Evolutionary conservation across 78 protist genomes (phyloP).

Genomic region (Emiliania huxleyi): DNA sequence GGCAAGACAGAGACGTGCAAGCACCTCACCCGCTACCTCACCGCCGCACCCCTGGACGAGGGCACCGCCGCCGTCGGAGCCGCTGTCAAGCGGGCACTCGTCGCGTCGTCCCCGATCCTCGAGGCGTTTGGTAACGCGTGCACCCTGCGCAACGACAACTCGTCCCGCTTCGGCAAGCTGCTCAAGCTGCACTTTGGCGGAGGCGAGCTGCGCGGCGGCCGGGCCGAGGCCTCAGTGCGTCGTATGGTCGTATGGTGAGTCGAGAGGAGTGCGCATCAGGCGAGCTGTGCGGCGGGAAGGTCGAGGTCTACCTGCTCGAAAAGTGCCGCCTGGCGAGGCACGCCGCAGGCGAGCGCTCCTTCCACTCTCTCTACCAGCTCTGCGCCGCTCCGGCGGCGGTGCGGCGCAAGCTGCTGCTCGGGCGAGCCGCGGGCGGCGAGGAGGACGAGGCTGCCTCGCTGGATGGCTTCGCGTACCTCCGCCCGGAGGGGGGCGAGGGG

Average conservation of each 20-base stretch:
- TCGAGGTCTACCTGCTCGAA: slow-evolving; percentile 66
- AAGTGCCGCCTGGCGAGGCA: slow-evolving; percentile 83
- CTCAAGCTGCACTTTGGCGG: neutral
- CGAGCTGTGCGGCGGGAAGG: slow-evolving; percentile 30
- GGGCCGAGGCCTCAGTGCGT: neutral
- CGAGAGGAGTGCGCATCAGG: neutral
- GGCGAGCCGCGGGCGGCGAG: neutral
- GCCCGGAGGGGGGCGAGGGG: too few relatives aligned
- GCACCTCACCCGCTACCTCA: neutral
- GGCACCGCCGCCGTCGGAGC: neutral
- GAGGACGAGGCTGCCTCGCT: neutral
- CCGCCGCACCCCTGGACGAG: neutral
- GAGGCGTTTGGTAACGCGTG: slow-evolving; percentile 94
- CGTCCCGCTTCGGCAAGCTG: slow-evolving; percentile 78
- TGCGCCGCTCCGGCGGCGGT: neutral
- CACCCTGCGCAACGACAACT: slow-evolving; percentile 81
- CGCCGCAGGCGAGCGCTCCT: slow-evolving; percentile 78
- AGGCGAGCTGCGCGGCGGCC: neutral
- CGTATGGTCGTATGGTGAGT: neutral
- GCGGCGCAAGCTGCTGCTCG: slow-evolving; percentile 62
- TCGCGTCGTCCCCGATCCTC: slow-evolving; percentile 78
- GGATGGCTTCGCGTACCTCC: too few relatives aligned
- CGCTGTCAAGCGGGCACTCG: slow-evolving; percentile 1
- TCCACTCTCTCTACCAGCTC: slow-evolving; percentile 82
- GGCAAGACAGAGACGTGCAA: slow-evolving; percentile 48